Evolutionary conservation across 805 yeast species (phyloP), one percentile per base, ranked within the genome.

Genomic region (Metschnikowia lachancei): DNA sequence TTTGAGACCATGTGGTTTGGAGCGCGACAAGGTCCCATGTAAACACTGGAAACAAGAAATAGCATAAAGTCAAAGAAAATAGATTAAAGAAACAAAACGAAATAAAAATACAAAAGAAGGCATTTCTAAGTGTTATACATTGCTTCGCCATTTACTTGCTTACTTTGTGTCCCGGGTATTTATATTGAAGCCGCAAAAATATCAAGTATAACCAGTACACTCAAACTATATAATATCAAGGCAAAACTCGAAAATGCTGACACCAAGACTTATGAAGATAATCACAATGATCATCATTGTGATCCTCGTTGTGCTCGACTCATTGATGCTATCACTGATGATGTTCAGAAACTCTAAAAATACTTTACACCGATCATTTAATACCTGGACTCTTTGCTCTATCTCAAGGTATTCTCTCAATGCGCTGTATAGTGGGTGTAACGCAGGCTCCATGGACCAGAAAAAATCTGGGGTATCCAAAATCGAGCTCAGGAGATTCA

Each of bases 391-490:
- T 44, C 99, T 72, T 65, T 88, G 96, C 62, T 92, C 97, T 51
- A 94, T 91, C 66, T 94, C 99, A 46, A 94, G 69, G 59, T 94
- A 94, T 53, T 94, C 97, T 48, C 97, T 70, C 46, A 91, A 83
- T 1, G 97, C 97, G 30, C 76, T 75, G 65, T 94, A 94, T 35
- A 94, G 70, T 3, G 98, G 98, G 62, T 92, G 95, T 54, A 94
- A 75, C 32, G 96, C 91, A 4, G 99, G 99, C 66, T 94, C 99
- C 51, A 78, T 41, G 26, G 91, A 87, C 99, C 99, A 94, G 65
- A 94, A 94, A 60, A 88, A 90, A 51, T 89, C 96, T 0, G 99
- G 99, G 0, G 96, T 90, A 60, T 94, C 99, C 44, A 94, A 72
- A 18, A 94, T 90, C 53, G 87, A 87, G 10, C 97, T 87, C 3